phyloP scores from a whole-genome alignment of 2,329 filamentous ascomycete species.

The Dactylonectria macrodidyma region DNA sequence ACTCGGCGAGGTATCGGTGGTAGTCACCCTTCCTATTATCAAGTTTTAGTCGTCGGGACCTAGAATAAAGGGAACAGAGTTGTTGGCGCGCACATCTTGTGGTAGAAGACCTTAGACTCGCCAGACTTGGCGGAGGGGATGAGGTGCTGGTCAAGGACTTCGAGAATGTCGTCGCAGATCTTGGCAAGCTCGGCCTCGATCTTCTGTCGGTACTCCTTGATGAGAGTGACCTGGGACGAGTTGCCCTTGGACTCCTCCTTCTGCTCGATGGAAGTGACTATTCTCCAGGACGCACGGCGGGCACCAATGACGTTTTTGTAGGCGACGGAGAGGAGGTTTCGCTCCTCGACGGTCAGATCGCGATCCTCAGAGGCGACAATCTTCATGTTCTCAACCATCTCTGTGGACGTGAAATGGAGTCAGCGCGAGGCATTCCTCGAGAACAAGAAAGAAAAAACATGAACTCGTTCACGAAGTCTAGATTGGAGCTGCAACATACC shows the following conservation, averaged over 20 bases:
- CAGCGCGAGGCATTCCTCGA: constrained; percentile 41
- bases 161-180: constrained; percentile 97
- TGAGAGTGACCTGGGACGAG: constrained; percentile 93
- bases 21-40: constrained; percentile 91
- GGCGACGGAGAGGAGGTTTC: constrained; percentile 97
- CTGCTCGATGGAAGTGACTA: constrained; percentile 99
- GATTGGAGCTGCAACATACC: constrained; percentile 70
- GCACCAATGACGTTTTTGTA: constrained; percentile 99
- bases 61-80: constrained; percentile 17
- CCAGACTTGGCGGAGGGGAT: constrained; percentile 97
- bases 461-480: not conserved
- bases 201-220: constrained; percentile 98
- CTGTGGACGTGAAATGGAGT: constrained; percentile 65
- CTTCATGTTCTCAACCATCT: constrained; percentile 99
- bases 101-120: constrained; percentile 99
- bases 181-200: constrained; percentile 97
- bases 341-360: constrained; percentile 95
- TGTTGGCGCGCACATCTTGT: constrained; percentile 88
- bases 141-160: constrained; percentile 92
- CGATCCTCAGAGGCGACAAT: constrained; percentile 92
- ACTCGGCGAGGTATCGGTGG: constrained; percentile 95
- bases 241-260: constrained; percentile 99
- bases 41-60: constrained; percentile 13
- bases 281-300: constrained; percentile 98
- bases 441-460: not conserved